phyloP scores from a whole-genome alignment of 352 stramenopile species.

The Pythium aristosporum region DNA sequence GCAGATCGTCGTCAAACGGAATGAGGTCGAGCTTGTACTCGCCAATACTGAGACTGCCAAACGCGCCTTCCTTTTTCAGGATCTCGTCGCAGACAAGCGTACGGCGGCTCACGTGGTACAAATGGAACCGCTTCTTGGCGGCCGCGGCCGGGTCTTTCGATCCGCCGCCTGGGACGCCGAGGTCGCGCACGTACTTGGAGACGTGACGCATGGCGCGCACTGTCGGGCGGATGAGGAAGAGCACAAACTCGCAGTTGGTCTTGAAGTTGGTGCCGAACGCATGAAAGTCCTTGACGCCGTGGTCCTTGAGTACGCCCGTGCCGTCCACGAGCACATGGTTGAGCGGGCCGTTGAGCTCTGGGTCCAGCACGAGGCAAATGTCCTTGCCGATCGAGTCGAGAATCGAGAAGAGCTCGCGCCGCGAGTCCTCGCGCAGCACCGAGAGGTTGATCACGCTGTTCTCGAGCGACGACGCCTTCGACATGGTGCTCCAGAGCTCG shows the following conservation, averaged over 20 bases:
- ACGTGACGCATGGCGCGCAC: conserved; percentile 78
- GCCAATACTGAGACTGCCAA: conserved; percentile 81
- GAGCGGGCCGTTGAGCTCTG: conserved; percentile 75
- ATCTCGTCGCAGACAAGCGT: conserved; percentile 91
- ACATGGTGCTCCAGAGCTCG: conserved; percentile 38
- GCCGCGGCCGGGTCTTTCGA: conserved; percentile 22
- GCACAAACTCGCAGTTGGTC: conserved; percentile 81
- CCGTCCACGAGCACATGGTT: conserved; percentile 88
- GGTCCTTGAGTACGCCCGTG: conserved; percentile 80
- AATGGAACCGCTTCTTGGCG: conserved; percentile 77
- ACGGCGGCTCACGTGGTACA: conserved; percentile 91
- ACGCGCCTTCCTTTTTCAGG: conserved; percentile 89
- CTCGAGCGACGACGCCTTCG: conserved; percentile 79
- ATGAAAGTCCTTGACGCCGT: conserved; percentile 85
- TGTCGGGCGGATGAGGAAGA: conserved; percentile 87
- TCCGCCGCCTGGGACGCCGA: conserved; percentile 28
- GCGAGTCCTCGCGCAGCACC: conserved; percentile 82
- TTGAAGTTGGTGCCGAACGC: conserved; percentile 80
- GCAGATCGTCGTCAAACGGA: conserved; percentile 93
- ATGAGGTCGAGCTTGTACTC: conserved; percentile 95
- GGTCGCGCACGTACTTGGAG: conserved; percentile 71
- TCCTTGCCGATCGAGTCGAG: conserved; percentile 85
- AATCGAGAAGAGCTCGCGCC: conserved; percentile 83
- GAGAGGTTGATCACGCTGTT: conserved; percentile 84
- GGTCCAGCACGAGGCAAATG: conserved; percentile 86